Percentiles rank a stretch among this genome's conserved stretches.
Evolutionary conservation across 441 rosid species (phyloP).

Genomic region (Capsella rubella): DNA sequence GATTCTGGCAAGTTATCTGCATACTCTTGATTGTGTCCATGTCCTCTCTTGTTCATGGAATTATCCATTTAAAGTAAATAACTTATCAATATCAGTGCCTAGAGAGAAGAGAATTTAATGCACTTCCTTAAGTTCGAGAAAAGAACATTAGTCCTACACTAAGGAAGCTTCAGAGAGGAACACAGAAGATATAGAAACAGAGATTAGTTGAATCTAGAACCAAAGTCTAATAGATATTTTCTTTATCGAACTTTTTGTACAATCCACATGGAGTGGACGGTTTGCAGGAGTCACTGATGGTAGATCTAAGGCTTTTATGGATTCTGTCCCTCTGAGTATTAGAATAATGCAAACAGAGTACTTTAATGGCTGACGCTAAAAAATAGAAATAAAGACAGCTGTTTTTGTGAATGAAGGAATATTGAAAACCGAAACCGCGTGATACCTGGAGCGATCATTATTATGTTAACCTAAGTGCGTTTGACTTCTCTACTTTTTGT

Average conservation of each 20-base stretch:
- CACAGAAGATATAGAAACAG: constrained; percentile 34
- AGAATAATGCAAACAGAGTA: constrained; percentile 39
- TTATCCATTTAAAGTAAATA: constrained; percentile 61
- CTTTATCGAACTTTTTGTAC: constrained; percentile 30
- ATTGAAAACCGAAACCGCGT: constrained; percentile 43
- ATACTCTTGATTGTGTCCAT: constrained; percentile 61
- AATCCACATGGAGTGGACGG: constrained; percentile 54
- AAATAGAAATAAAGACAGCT: constrained; percentile 35
- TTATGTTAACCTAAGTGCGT: constrained; percentile 31
- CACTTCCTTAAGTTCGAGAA: constrained; percentile 32
- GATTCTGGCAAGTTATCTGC: constrained; percentile 53
- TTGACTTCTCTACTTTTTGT: constrained; percentile 39
- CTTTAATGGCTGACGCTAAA: constrained; percentile 31
- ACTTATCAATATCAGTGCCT: constrained; percentile 14
- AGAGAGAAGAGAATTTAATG: constrained; percentile 17
- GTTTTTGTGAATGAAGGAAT: constrained; percentile 35
- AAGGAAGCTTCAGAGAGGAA: constrained; percentile 51
- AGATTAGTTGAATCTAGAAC: constrained; percentile 42
- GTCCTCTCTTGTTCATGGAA: constrained; percentile 71
- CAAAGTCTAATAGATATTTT: constrained; percentile 36
- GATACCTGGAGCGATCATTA: constrained; percentile 36
- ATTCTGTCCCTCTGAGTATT: constrained; percentile 21
- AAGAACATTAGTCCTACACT: constrained; percentile 34
- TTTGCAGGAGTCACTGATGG: constrained; percentile 39
- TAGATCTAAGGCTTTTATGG: constrained; percentile 57